Evolutionary conservation across 2,329 filamentous ascomycete species (phyloP).

Genomic region (Talaromyces funiculosus): DNA sequence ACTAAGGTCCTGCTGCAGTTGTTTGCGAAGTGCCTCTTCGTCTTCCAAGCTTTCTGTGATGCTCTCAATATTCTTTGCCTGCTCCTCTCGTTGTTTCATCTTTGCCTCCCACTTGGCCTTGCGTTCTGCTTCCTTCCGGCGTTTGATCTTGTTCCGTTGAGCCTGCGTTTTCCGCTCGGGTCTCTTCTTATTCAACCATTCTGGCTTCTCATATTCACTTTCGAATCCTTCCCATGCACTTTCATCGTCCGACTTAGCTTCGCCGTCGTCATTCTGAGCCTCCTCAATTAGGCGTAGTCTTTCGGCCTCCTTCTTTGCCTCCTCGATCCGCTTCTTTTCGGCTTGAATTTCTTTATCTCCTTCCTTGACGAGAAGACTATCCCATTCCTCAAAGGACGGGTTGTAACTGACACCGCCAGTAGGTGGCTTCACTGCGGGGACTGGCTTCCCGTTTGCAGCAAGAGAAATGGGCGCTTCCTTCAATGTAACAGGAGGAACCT

Average conservation of each 20-base stretch:
- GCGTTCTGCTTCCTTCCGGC: slow-evolving; percentile 81
- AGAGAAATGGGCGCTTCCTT: slow-evolving; percentile 74
- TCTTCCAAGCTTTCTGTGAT: slow-evolving; percentile 52
- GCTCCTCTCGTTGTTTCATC: slow-evolving; percentile 66
- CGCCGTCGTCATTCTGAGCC: slow-evolving; percentile 68
- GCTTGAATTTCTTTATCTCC: slow-evolving; percentile 72
- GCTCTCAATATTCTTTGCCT: slow-evolving; percentile 65
- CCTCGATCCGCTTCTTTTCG: slow-evolving; percentile 67
- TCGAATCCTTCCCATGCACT: slow-evolving; percentile 88
- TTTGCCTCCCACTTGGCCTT: slow-evolving; percentile 68
- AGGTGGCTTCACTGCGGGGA: slow-evolving; percentile 74
- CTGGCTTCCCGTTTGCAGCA: slow-evolving; percentile 70
- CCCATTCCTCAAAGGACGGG: slow-evolving; percentile 79
- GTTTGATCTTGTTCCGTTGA: slow-evolving; percentile 81
- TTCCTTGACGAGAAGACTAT: slow-evolving; percentile 66
- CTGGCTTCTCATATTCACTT: slow-evolving; percentile 67
- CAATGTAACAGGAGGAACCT: slow-evolving; percentile 68
- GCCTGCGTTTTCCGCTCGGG: slow-evolving; percentile 78
- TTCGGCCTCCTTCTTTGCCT: slow-evolving; percentile 61
- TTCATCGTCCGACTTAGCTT: slow-evolving; percentile 75
- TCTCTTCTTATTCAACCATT: slow-evolving; percentile 64
- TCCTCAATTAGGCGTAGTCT: slow-evolving; percentile 64
- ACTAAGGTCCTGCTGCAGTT: slow-evolving; percentile 28
- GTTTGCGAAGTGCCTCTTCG: slow-evolving; percentile 44
- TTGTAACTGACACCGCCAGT: slow-evolving; percentile 88